A percentile compares a stretch with the other conserved stretches of the same genome.
Conservation (phyloP, 805 yeast genomes). For the Wickerhamomyces chambardii region DNA sequence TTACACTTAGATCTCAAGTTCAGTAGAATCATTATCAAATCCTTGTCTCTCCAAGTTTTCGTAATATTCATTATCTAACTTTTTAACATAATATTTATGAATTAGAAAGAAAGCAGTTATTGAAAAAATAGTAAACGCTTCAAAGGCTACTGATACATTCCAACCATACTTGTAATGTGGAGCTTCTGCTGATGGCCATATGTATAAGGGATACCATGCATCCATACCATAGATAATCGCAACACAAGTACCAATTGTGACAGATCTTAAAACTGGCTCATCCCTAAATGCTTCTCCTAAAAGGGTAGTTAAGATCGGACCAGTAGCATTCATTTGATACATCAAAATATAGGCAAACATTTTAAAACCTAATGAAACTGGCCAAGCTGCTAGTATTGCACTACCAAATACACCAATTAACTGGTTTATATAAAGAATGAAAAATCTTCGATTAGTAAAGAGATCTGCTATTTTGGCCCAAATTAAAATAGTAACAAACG, state of each 20-base stretch:
- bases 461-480: constrained; percentile 8
- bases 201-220: constrained; percentile 30
- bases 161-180: constrained; percentile 32
- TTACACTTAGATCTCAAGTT: too few relatives aligned
- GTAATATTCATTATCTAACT: too few relatives aligned
- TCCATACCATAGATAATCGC: constrained; percentile 30
- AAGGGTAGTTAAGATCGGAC: constrained; percentile 1
- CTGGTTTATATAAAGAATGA: not conserved
- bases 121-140: not conserved
- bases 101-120: constrained; percentile 1
- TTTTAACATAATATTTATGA: not conserved
- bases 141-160: constrained; percentile 3
- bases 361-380: constrained; percentile 1
- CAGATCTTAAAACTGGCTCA: constrained; percentile 27
- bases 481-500: constrained; percentile 6
- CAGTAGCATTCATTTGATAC: constrained; percentile 2
- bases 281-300: constrained; percentile 6
- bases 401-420: constrained; percentile 1
- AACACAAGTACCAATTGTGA: constrained; percentile 29
- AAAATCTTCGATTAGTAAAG: constrained; percentile 1
- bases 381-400: constrained; percentile 2
- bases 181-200: constrained; percentile 33
- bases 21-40: too few relatives aligned
- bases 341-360: constrained; percentile 1
- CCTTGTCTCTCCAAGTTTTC: too few relatives aligned